A percentile compares a stretch with the other conserved stretches of the same genome.
Evolutionary conservation across 2,329 filamentous ascomycete genomes (phyloP).

Genomic region (Ophiostoma populinum): DNA sequence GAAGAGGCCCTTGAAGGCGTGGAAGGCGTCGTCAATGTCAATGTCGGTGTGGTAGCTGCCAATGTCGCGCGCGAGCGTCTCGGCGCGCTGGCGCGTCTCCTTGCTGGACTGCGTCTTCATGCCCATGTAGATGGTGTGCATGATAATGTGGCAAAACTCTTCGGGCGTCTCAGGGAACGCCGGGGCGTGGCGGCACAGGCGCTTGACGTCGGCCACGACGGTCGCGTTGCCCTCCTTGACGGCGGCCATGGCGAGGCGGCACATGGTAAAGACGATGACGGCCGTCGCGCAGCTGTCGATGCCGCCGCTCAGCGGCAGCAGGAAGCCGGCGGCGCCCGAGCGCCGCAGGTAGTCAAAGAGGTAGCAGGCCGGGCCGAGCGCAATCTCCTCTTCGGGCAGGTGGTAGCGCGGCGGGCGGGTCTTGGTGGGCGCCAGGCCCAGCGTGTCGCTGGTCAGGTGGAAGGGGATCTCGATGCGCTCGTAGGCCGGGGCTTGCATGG

Average conservation of each 20-base stretch:
- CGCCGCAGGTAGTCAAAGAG: slow-evolving; percentile 41
- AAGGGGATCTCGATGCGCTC: slow-evolving; percentile 23
- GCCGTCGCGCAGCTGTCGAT: slow-evolving; percentile 37
- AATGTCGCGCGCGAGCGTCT: slow-evolving; percentile 41
- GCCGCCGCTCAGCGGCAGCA: slow-evolving; percentile 39
- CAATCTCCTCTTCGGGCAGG: slow-evolving; percentile 48
- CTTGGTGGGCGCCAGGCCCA: slow-evolving; percentile 16
- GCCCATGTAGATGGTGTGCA: slow-evolving; percentile 48
- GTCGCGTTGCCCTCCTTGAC: slow-evolving; percentile 25
- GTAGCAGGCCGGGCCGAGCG: slow-evolving; percentile 45
- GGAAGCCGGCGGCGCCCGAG: slow-evolving; percentile 30
- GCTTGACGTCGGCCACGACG: slow-evolving; percentile 22
- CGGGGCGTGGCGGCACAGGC: slow-evolving; percentile 18
- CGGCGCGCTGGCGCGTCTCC: slow-evolving; percentile 51
- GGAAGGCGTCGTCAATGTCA: slow-evolving; percentile 52
- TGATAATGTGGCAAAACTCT: slow-evolving; percentile 33
- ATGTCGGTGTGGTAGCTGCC: slow-evolving; percentile 57
- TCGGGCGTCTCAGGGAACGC: slow-evolving; percentile 35
- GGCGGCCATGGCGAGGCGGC: slow-evolving; percentile 35
- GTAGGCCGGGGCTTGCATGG: slow-evolving; percentile 29
- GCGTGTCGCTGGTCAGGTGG: slow-evolving; percentile 16
- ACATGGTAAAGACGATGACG: slow-evolving; percentile 30
- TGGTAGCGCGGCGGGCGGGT: slow-evolving; percentile 32
- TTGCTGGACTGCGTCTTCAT: slow-evolving; percentile 47
- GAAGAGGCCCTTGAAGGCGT: slow-evolving; percentile 42